phyloP scores from a whole-genome alignment of 106 monocot species.

The Allium fistulosum region DNA sequence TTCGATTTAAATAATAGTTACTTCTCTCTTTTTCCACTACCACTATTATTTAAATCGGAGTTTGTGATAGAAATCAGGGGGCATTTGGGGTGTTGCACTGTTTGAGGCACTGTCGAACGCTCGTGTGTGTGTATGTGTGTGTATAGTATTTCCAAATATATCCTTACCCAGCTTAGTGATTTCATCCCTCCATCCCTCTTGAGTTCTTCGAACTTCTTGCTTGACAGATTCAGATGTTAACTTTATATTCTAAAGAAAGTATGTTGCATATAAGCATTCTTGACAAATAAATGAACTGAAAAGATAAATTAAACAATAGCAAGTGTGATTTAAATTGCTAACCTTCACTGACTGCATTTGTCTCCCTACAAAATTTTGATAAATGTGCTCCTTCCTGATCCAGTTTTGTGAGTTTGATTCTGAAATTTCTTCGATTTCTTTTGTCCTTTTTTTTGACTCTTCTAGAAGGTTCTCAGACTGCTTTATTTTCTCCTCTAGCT shows the following conservation, averaged over 20 bases:
- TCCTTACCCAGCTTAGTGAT: conserved; percentile 50
- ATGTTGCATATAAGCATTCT: not conserved
- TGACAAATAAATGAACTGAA: not conserved
- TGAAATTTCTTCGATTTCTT: conserved; percentile 48
- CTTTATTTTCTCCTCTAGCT: conserved; percentile 37
- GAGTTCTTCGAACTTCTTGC: conserved; percentile 39
- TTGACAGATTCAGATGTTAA: conserved; percentile 55
- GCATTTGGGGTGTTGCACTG: no score
- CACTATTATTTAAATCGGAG: no score
- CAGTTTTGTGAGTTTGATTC: conserved; percentile 54
- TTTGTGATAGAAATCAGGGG: no score
- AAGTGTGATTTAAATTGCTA: conserved; percentile 5
- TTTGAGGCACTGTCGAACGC: no score
- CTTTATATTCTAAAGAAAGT: conserved; percentile 40
- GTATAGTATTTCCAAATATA: not conserved
- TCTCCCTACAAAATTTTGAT: conserved; percentile 43
- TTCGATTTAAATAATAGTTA: no score
- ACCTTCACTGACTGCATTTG: conserved; percentile 68
- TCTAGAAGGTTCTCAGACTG: conserved; percentile 43
- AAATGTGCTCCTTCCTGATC: conserved; percentile 55
- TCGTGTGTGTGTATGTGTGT: no score
- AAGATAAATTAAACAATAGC: conserved; percentile 6
- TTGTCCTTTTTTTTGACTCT: conserved; percentile 45
- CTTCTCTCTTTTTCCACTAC: no score
- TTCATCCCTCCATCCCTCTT: conserved; percentile 60